phyloP scores from a whole-genome alignment of 1,139 yeast species.

The Saccharomycopsis phalli region DNA sequence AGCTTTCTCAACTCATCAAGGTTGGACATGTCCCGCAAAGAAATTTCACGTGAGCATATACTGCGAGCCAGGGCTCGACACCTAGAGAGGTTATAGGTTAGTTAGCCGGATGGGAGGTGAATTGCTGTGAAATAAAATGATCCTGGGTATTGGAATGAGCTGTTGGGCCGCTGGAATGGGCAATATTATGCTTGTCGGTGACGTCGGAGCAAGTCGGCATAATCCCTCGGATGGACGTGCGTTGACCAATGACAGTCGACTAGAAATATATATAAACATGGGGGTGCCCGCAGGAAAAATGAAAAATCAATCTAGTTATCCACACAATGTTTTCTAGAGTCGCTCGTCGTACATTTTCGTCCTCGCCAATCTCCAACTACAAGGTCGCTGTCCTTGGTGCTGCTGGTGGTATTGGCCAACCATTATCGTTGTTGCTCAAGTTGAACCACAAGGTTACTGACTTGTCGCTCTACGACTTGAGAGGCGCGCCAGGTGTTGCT shows the following conservation, averaged over 20 bases:
- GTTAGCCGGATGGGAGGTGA: too few species aligned
- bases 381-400: slow-evolving; percentile 93
- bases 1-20: slow-evolving; percentile 32
- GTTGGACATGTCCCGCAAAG: slow-evolving; percentile 8
- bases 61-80: too few species aligned
- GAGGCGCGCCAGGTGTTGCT: slow-evolving; percentile 95
- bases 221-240: neutral
- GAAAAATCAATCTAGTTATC: neutral
- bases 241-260: neutral
- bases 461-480: slow-evolving; percentile 83
- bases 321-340: slow-evolving; percentile 37
- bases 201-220: neutral
- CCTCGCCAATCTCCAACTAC: slow-evolving; percentile 54
- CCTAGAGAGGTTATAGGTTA: too few species aligned
- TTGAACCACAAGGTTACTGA: slow-evolving; percentile 78
- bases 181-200: neutral
- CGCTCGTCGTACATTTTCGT: slow-evolving; percentile 61
- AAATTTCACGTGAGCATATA: too few species aligned
- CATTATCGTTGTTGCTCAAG: slow-evolving; percentile 83
- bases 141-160: too few species aligned
- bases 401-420: slow-evolving; percentile 99
- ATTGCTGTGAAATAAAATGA: too few species aligned
- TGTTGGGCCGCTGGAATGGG: too few species aligned
- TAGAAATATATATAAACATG: neutral
- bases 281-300: neutral